Evolutionary conservation across 176 grass and related monocot species (phyloP).

Genomic region (Cenchrus purpureus): DNA sequence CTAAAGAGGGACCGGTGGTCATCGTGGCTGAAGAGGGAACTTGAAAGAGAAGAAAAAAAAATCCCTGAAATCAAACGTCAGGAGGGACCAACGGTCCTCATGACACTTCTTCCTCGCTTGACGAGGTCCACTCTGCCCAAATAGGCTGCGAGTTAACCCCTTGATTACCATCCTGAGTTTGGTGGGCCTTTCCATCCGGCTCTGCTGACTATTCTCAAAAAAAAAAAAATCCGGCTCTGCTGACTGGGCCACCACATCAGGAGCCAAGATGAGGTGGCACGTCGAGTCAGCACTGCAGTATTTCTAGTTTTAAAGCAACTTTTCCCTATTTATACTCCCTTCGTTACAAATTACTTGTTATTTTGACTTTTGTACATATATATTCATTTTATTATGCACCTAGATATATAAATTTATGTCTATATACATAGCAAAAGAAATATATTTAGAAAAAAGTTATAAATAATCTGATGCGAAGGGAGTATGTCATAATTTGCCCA

Average conservation of each 20-base stretch:
- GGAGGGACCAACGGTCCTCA: conserved; percentile 31
- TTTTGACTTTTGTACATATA: no score
- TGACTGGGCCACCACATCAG: not conserved
- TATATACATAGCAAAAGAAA: no score
- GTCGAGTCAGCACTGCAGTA: not conserved
- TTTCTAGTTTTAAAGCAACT: no score
- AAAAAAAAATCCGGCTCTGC: not conserved
- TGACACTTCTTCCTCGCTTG: not conserved
- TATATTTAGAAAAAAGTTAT: no score
- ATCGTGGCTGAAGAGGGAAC: not conserved
- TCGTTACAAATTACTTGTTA: no score
- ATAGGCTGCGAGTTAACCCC: not conserved
- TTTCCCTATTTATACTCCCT: no score
- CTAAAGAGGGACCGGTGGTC: conserved; percentile 35
- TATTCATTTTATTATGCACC: no score
- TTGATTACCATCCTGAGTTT: not conserved
- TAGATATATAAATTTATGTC: no score
- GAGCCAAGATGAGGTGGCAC: not conserved
- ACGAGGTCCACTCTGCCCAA: not conserved
- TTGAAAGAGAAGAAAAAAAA: not conserved
- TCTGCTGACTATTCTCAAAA: no score
- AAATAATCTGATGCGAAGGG: no score
- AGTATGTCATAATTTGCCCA: not conserved
- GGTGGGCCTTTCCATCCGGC: not conserved
- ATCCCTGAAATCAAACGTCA: not conserved